Percentiles rank a stretch among this genome's conserved stretches.
Evolutionary conservation across 129 eudicot genomes (phyloP).

Genomic region (Deinandra increscens): DNA sequence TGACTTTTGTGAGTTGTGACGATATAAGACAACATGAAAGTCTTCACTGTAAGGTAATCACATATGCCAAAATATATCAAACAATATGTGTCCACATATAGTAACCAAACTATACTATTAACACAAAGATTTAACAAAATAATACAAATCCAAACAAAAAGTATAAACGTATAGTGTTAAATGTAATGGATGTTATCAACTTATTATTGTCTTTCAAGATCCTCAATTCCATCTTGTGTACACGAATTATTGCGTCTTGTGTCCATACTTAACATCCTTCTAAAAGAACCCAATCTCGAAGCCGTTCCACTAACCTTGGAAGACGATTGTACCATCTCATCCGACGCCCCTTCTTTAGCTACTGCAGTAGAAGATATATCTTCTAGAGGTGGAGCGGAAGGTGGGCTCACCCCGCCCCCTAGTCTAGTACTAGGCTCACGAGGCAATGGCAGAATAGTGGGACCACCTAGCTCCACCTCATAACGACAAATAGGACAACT

Average conservation of each 20-base stretch:
- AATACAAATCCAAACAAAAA: slow-evolving; percentile 24
- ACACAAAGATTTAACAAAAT: slow-evolving; percentile 29
- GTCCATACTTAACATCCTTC: slow-evolving; percentile 58
- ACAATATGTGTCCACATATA: neutral
- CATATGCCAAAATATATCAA: slow-evolving; percentile 6
- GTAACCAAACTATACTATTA: neutral
- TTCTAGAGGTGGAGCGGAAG: slow-evolving; percentile 54
- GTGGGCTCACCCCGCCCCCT: slow-evolving; percentile 18
- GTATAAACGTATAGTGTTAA: slow-evolving; percentile 1
- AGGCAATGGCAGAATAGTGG: slow-evolving; percentile 30
- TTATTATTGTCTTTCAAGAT: slow-evolving; percentile 61
- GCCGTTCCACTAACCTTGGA: slow-evolving; percentile 38
- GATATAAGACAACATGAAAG: too few relatives aligned
- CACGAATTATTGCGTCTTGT: slow-evolving; percentile 39
- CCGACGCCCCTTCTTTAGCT: slow-evolving; percentile 35
- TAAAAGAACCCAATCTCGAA: slow-evolving; percentile 56
- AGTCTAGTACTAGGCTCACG: slow-evolving; percentile 38
- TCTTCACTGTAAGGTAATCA: slow-evolving; percentile 9
- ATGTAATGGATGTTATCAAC: neutral
- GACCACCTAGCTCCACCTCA: slow-evolving; percentile 43
- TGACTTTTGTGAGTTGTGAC: too few relatives aligned
- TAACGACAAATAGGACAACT: slow-evolving; percentile 72
- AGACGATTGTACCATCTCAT: slow-evolving; percentile 24
- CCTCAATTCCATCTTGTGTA: slow-evolving; percentile 39
- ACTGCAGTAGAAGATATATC: neutral